Evolutionary conservation across 306 rosid genomes (phyloP), one percentile per base, ranked within the genome.

Genomic region (Ziziphus jujuba): DNA sequence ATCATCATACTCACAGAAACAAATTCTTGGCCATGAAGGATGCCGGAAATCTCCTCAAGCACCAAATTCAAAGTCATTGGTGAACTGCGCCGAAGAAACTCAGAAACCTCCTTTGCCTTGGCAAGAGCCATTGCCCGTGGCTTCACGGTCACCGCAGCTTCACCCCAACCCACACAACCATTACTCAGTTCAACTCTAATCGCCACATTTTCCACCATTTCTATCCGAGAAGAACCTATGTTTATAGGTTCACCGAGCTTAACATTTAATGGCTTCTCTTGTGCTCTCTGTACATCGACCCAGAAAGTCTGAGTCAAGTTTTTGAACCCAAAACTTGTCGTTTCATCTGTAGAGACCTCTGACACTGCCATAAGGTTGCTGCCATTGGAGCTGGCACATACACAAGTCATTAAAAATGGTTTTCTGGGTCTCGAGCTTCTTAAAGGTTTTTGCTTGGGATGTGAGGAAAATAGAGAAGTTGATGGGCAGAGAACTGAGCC

Each of bases 1-100:
- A 47, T 63, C 0, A 23, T 20, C 34, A 45, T 12, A 86, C 96
- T 82, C 81, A 89, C 96, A 63, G 96, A 87, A 72, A 90, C 92
- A 75, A 79, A 81, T 40, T 82, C 74, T 50, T 87, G 90, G 3
- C 92, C 96, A 15, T 88, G 89, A 70, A 89, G 92, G 75, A 77
- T 48, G 16, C 7, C 66, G 55, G 40, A 72, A 34, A 89, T 82
- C 77, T 87, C 83, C 50, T 31, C 63, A 78, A 89, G 56, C 63
- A 81, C 36, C 14, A 76, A 84, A 52, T 78, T 83, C 77, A 89
- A 53, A 16, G 89, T 87, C 9, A 59, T 69, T 19, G 82, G 79
- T 34, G 92, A 82, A 15, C 81, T 77, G 47, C 44, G 67, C 65
- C 55, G 61, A 79, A 89, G 66, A 21, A 86, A 71, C 15, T 64